Conservation (phyloP, 2,329 filamentous ascomycete species). For the Aspergillus pseudoterreus region DNA sequence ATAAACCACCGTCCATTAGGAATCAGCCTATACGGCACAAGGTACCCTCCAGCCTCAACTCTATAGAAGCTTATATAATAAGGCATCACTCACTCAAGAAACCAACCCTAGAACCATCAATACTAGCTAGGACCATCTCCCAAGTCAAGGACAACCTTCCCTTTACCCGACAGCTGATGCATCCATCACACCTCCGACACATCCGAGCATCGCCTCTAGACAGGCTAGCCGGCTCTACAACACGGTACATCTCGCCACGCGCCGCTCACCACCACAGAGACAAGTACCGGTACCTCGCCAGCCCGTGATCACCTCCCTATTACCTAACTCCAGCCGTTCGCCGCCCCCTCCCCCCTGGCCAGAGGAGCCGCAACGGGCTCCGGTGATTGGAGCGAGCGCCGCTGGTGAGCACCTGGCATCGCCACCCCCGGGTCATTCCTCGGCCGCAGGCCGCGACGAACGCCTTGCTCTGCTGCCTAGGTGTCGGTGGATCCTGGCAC, state of each 20-base stretch:
- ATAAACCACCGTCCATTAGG: no score
- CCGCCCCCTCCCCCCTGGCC: background rate
- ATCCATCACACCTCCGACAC: no score
- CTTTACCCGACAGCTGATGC: no score
- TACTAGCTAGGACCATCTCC: no score
- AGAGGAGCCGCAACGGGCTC: background rate
- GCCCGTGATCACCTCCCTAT: constrained; percentile 1
- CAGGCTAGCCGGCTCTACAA: background rate
- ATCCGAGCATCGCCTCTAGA: background rate
- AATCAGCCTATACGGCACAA: no score
- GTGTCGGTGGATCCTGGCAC: constrained; percentile 9
- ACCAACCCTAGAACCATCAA: no score
- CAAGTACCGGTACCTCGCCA: constrained; percentile 8
- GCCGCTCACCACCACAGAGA: background rate
- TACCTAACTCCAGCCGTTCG: background rate
- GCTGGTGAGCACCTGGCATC: background rate
- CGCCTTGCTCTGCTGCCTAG: constrained; percentile 12
- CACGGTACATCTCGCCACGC: background rate
- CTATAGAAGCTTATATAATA: no score
- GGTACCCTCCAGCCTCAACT: no score
- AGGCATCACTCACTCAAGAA: no score
- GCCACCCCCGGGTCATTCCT: constrained; percentile 4
- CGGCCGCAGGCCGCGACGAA: background rate
- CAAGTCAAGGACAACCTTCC: no score
- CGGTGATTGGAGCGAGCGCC: constrained; percentile 4